Evolutionary conservation across 805 yeast species (phyloP), one percentile per base, ranked within the genome.

Genomic region (Hanseniaspora mollemarum): DNA sequence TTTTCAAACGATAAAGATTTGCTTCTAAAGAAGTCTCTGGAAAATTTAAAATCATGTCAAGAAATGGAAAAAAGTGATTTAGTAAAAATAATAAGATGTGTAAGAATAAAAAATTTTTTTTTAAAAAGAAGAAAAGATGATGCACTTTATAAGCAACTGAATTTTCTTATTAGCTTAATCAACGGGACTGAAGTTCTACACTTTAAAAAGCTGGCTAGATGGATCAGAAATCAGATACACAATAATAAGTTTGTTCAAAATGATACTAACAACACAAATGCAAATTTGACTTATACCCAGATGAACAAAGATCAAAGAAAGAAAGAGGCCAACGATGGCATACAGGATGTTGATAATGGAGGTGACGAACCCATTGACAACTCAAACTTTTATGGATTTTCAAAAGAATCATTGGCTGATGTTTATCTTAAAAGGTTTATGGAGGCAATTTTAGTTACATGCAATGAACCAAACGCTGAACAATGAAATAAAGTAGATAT

Each of bases 391-490:
- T 46, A 38, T 19, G 43, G 51, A 32, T 46, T 46, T 22, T 38
- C 51, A 1, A 46, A 46, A 15, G 39, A 39, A 4, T 46, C 44
- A 1, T 28, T 46, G 22, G 32, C 51, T 5, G 51, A 46, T 32
- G 22, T 46, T 22, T 38, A 18, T 13, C n/a, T 46, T 15, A 46
- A 31, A 39, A 25, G 51, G 18, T 29, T 19, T 21, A 6, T 46
- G n/a, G 51, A 46, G n/a, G 16, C 43, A 15, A 16, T 38, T 4
- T 18, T 46, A 2, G 19, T 46, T 0, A 22, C 51, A 2, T 22
- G 40, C 36, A 35, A 43, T 22, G n/a, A 10, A 13, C 21, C 37
- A 22, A 18, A 38, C n/a, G n/a, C n/a, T n/a, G n/a, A n/a, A n/a
- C n/a, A n/a, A n/a, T n/a, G n/a, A n/a, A n/a, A n/a, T n/a, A n/a